Evolutionary conservation across 202 grass and related monocot species (phyloP), one percentile per base, ranked within the genome.

Genomic region (Saccharum hybrid): DNA sequence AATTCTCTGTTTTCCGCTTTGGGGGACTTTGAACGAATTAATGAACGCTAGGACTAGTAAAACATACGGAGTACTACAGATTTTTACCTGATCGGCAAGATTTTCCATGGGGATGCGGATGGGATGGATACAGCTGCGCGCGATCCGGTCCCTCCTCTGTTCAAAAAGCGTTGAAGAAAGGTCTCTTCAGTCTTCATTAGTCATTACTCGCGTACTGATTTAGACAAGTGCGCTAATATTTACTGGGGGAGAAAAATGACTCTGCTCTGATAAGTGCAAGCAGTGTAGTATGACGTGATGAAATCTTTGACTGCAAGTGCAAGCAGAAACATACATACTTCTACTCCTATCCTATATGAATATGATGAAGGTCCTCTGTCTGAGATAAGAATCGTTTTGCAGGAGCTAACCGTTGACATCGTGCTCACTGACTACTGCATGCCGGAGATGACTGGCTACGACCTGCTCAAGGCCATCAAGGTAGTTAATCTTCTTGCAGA

Each of bases 361-460:
- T 41, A 49, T 49, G 57, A 79, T 66, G 42, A 65, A 54, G 18
- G 19, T 15, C 2, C 23, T 69, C 16, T 84, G 11, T 48, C 46
- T 49, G 49, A 56, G 18, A 56, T 56, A 43, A 60, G 37, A 54
- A 60, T 72, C 39, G 10, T 57, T 23, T 40, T 79, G 48, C 89
- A 92, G 92, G 86, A 86, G 31, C 60, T 67, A 72, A 88, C 80
- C 67, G 72, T 97, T 19, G 94, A 97, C 85, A 88, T 97, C n/a
- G 93, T 97, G 61, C 82, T 97, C 16, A 97, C 94, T 8, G 92
- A 97, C 81, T 97, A 97, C 79, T 97, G 88, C 81, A 97, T 97
- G 94, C 94, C 94, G 7, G 92, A 97, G 85, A 97, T 97, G 94
- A 97, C 94, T 42, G 94, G 94, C 30, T 94, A 94, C 78, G 94